Evolutionary conservation across 139 green algal genomes (phyloP), one percentile per base, ranked within the genome.

Genomic region (Chlamydomonas sp.): DNA sequence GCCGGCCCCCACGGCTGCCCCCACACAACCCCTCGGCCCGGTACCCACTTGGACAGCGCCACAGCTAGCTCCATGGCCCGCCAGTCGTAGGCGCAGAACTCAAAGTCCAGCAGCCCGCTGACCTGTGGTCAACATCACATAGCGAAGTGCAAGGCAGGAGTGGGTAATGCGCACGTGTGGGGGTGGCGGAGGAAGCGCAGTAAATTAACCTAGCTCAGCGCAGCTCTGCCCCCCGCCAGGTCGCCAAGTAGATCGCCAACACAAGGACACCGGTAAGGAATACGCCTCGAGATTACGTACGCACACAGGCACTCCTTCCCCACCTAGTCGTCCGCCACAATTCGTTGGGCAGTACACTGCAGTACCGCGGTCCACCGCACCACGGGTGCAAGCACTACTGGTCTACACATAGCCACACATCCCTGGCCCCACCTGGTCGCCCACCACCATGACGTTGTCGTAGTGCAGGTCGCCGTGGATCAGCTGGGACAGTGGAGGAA

Each of bases 381-480:
- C 31, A 49, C 31, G 0, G 31, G 31, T 49, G 31, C 31, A 49
- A 49, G 31, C 31, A 49, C 31, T 49, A 49, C 31, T 49, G 31
- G 31, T 49, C 31, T 49, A 79, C 18, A 16, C n/a, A 79, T 9
- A 71, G 59, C 49, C 77, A 84, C 63, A 67, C 80, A 49, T 49
- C 31, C 31, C 31, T 49, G 31, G 31, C 31, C 31, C 31, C 63
- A 92, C 90, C 7, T 18, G 16, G 72, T 91, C 90, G 14, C 79
- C 90, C 64, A 91, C 64, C 74, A 93, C 90, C 90, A 93, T 91
- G 3, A 87, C 89, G n/a, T 93, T 94, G 76, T 93, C 92, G 71
- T 92, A 94, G 88, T 95, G 91, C 73, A 95, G 85, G 76, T 95
- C 92, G 4, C 89, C 92, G 69, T 95, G 92, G 83, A 95, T 95